Evolutionary conservation across 805 yeast genomes (phyloP), one percentile per base, ranked within the genome.

Genomic region (Kluyveromyces aestuarii): DNA sequence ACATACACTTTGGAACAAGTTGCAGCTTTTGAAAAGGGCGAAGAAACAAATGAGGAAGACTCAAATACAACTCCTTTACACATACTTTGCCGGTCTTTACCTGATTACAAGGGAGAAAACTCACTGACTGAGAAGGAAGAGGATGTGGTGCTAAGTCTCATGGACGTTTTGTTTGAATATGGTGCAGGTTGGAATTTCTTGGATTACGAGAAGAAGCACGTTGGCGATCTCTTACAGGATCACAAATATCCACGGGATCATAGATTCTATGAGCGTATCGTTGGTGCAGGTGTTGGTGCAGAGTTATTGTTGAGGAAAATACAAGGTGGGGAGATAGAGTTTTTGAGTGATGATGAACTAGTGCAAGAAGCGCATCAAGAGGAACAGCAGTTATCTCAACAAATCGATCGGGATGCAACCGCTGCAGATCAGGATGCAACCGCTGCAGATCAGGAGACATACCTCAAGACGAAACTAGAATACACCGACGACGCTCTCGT

Each of bases 151-250:
- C 50, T 68, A 33, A 63, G 67, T 11, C 73, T 90, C 80, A 80
- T 87, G 50, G 77, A 79, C 27, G 74, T 72, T 18, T 65, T 90
- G 50, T 82, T 90, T 54, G 80, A 86, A 59, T 84, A 80, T 62
- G 97, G 97, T 27, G 96, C 96, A 0, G 95, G 95, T 9, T 90
- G 97, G 97, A 82, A 84, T 64, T 72, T 86, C 56, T 70, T 81
- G 2, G 95, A 89, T 62, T 75, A 72, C 50, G 77, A 82, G 47
- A 73, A 79, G 55, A 81, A 82, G 52, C 87, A 96, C 0, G 88
- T 96, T 0, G 98, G 96, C 2, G 90, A 95, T 64, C 74, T 89
- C 8, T 71, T 90, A 21, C 65, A 74, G 37, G 76, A 80, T 43
- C 69, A 84, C 45, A 75, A 74, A 1, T 61, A 71, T 56, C 63